These are phyloP conservation scores for Mollisia scopiformis DNA, from an alignment of 2,329 filamentous ascomycete species.

Conservation along the genomic window DNA sequence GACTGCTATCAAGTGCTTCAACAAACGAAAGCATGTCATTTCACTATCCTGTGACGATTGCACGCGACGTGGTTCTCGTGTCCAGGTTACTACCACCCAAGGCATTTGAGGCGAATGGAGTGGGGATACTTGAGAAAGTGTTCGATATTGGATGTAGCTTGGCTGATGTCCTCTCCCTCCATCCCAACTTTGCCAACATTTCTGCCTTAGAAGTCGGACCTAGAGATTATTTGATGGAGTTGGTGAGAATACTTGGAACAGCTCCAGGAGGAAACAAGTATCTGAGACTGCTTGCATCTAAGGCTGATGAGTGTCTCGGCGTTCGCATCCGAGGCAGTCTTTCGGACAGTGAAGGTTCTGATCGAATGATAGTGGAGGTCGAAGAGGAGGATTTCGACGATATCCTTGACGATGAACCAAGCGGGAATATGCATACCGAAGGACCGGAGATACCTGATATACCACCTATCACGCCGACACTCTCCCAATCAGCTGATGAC, in stretches of 20 bases:
- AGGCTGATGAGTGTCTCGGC: constrained; percentile 1
- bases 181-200: constrained; percentile 8
- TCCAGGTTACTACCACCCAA: constrained; percentile 27
- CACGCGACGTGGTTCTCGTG: constrained; percentile 35
- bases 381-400: neutral
- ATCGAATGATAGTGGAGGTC: constrained; percentile 1
- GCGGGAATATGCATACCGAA: neutral
- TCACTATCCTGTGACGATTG: constrained; percentile 62
- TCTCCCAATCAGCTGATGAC: no score
- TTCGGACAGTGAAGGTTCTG: constrained; percentile 7
- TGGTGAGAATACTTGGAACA: constrained; percentile 13
- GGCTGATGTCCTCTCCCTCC: constrained; percentile 30
- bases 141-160: constrained; percentile 40
- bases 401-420: neutral
- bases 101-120: constrained; percentile 39
- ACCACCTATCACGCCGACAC: no score
- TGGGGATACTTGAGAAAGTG: constrained; percentile 39
- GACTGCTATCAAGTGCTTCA: constrained; percentile 60
- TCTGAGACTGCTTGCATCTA: constrained; percentile 9
- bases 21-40: constrained; percentile 60
- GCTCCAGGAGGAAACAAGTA: constrained; percentile 17
- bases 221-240: constrained; percentile 18
- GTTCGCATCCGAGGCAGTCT: neutral
- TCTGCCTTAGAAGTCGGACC: constrained; percentile 16
- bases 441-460: neutral